These are phyloP conservation scores for Metarhizium rileyi DNA, from an alignment of 2,329 filamentous ascomycete genomes.

Conservation along the genomic window DNA sequence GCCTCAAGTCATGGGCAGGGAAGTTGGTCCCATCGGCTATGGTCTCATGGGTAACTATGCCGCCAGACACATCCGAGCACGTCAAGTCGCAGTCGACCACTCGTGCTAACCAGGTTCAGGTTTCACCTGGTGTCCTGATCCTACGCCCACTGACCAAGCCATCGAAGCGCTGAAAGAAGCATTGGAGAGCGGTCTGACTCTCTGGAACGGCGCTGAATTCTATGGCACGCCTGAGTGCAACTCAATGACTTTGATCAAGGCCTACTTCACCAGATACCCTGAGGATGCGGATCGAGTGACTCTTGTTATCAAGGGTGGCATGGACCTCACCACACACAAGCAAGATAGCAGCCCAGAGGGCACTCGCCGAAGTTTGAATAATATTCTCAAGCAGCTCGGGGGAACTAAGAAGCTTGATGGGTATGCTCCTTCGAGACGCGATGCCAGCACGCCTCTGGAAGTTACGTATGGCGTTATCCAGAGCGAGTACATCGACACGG, in stretches of 20 bases:
- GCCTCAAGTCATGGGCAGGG: conserved; percentile 23
- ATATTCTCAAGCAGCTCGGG: conserved; percentile 39
- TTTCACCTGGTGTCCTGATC: conserved; percentile 32
- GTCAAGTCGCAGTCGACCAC: not conserved
- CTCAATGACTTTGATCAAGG: conserved; percentile 46
- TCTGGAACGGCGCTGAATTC: conserved; percentile 57
- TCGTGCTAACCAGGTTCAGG: conserved; percentile 16
- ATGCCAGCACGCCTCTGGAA: conserved; percentile 36
- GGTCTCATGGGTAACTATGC: conserved; percentile 41
- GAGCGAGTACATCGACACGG: conserved; percentile 39
- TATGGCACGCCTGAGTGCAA: conserved; percentile 53
- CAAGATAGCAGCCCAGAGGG: conserved; percentile 44
- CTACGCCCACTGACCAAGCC: conserved; percentile 34
- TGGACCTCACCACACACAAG: conserved; percentile 18
- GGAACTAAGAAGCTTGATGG: conserved; percentile 51
- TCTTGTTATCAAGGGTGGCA: conserved; percentile 51
- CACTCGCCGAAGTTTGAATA: conserved; percentile 48
- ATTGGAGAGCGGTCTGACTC: conserved; percentile 32
- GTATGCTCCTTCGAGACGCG: conserved; percentile 49
- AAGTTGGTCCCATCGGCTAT: conserved; percentile 40
- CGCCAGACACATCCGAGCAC: not conserved
- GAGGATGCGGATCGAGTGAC: conserved; percentile 53
- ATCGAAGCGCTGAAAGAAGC: conserved; percentile 46
- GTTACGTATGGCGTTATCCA: conserved; percentile 33
- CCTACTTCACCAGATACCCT: conserved; percentile 55